Base-by-base conservation (phyloP, 2,329 filamentous ascomycete species). In the Rutstroemia sp. region DNA sequence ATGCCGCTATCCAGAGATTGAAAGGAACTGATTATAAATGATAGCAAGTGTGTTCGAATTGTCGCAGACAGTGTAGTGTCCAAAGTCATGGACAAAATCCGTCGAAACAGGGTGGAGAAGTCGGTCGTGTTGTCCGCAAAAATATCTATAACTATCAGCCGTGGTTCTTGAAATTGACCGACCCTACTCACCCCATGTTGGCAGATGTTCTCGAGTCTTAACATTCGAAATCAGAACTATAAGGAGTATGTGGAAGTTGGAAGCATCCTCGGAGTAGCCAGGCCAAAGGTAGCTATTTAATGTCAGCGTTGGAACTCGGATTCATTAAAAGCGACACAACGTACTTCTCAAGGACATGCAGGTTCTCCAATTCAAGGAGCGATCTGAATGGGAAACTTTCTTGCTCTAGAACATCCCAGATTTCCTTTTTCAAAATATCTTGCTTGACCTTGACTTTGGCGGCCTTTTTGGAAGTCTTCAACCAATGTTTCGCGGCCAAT, bases 1-100 rank as follows among this genome's bases (percentile, higher is more conserved):
- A 95, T 81, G 39, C 82, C 81, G 68, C 85, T 92, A 70, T 99
- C 95, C 34, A 99, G 78, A 48, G 91, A 96, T 71, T 97, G 92
- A 69, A 96, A 99, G 38, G 92, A 89, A 63, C 86, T 83, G 51
- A 95, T 95, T 60, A 97, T 79, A 72, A 97, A 97, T 23, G 83
- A 87, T 21, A 99, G 76, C n/a, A 97, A 81, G 52, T 95, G 86
- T 8, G 87, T 88, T 59, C 89, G 84, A 54, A 96, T 80, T 27
- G 78, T 75, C 39, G 80, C 73, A 21, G 85, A 78, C 19, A 91
- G 73, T 2, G 86, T 84, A 60, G 74, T 76, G 68, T 92, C 88
- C 64, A 94, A 79, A 60, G 81, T 90, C 82, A 97, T 86, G 36
- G 91, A 94, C 2, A 97, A 79, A 30, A 96, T 81, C 63, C 94